Conservation (phyloP, 73 alveolate species). For the Tetrahymena borealis region DNA sequence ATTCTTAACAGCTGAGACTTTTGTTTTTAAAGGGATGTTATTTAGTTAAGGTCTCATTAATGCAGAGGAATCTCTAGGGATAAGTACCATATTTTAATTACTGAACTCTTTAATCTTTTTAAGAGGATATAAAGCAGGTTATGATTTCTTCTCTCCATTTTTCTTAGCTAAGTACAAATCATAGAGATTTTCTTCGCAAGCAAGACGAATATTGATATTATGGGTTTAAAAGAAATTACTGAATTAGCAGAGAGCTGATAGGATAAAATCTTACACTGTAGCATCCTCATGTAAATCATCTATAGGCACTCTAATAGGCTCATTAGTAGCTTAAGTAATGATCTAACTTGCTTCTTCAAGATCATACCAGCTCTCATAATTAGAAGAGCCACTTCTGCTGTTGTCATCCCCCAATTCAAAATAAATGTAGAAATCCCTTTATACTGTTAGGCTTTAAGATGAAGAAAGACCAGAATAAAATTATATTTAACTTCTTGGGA, state of each 20-base stretch:
- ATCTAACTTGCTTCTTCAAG: neutral
- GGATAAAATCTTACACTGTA: neutral
- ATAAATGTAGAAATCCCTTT: neutral
- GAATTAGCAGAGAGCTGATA: neutral
- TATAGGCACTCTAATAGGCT: neutral
- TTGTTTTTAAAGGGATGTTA: neutral
- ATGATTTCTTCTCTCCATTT: neutral
- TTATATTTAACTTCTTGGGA: neutral
- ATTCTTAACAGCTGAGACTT: neutral
- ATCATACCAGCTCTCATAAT: neutral
- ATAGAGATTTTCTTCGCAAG: neutral
- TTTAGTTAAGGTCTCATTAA: neutral
- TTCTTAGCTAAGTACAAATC: neutral
- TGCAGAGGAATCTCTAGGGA: neutral
- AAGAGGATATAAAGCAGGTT: neutral
- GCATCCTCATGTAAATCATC: neutral
- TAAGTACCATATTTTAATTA: neutral
- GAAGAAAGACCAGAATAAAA: neutral
- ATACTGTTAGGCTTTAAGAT: neutral
- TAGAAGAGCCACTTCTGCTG: neutral
- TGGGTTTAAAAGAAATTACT: neutral
- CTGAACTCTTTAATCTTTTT: neutral
- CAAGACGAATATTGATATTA: neutral
- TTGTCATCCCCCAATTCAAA: neutral
- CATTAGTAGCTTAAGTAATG: neutral